Percentiles rank a stretch among this genome's conserved stretches.
Evolutionary conservation across 2,329 filamentous ascomycete species (phyloP).

Genomic region (Mycosphaerella sp.): DNA sequence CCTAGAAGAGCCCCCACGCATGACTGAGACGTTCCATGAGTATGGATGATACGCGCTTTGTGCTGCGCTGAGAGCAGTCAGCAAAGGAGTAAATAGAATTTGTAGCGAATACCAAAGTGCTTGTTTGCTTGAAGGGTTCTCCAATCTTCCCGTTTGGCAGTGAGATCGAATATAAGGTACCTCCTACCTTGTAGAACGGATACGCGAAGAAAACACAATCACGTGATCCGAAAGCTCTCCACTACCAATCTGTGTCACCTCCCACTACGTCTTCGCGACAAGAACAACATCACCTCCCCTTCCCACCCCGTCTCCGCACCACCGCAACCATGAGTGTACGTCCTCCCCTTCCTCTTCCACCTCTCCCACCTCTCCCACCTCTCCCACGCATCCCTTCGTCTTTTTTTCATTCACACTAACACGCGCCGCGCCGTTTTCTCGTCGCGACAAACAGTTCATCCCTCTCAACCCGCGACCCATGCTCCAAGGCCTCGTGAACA

Average conservation of each 20-base stretch:
- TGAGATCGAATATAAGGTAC: background rate
- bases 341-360: background rate
- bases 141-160: background rate
- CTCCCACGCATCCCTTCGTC: background rate
- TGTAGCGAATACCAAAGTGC: conserved; percentile 9
- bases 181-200: no score
- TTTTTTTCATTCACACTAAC: no score
- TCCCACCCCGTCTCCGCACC: background rate
- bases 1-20: conserved; percentile 1
- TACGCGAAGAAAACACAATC: no score
- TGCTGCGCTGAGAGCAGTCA: conserved; percentile 9
- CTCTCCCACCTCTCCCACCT: background rate
- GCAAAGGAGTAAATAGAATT: conserved; percentile 10
- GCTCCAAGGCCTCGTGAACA: conserved; percentile 90
- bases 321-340: conserved; percentile 24
- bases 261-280: background rate
- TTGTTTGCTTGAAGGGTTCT: conserved; percentile 4
- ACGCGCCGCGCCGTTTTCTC: no score
- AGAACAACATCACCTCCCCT: background rate
- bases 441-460: conserved; percentile 52
- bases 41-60: conserved; percentile 8
- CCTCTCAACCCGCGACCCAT: conserved; percentile 95
- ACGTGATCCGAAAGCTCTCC: background rate
- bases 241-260: background rate
- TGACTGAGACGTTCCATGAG: conserved; percentile 8